Percentiles rank a stretch among this genome's conserved stretches.
These are phyloP conservation scores for Ceratocystis cubensis DNA, from an alignment of 2,329 filamentous ascomycete genomes.

Conservation along the genomic window DNA sequence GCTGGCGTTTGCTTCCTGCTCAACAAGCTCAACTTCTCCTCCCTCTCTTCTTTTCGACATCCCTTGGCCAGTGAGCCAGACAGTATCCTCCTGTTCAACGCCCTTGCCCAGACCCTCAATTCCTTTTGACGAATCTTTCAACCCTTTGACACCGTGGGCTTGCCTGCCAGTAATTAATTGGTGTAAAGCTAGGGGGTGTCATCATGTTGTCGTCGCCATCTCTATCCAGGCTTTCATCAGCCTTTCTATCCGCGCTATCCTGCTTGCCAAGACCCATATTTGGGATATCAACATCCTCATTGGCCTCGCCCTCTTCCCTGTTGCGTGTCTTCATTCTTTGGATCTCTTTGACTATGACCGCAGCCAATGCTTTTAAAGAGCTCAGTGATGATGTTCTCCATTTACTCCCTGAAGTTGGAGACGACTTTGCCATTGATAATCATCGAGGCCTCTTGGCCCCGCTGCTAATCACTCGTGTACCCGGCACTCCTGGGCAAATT, in stretches of 20 bases:
- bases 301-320: constrained; percentile 23
- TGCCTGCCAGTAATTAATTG: not conserved
- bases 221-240: constrained; percentile 7
- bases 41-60: not conserved
- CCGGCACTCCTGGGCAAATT: constrained; percentile 64
- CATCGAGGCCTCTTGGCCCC: constrained; percentile 67
- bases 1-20: not conserved
- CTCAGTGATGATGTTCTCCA: constrained; percentile 66
- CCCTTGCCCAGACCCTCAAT: not conserved
- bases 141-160: not conserved
- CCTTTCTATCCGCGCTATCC: constrained; percentile 22
- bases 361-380: constrained; percentile 30
- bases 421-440: constrained; percentile 62
- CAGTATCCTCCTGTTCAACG: not conserved
- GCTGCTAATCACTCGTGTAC: constrained; percentile 76
- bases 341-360: constrained; percentile 13
- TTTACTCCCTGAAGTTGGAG: constrained; percentile 56
- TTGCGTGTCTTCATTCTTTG: constrained; percentile 1
- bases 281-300: not conserved
- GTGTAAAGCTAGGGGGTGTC: not conserved
- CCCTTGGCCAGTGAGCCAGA: not conserved
- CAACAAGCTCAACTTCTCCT: not conserved
- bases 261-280: constrained; percentile 22
- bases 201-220: constrained; percentile 8
- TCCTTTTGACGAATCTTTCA: not conserved